These are phyloP conservation scores for Cladophialophora immunda DNA, from an alignment of 2,329 filamentous ascomycete genomes.

Conservation along the genomic window DNA sequence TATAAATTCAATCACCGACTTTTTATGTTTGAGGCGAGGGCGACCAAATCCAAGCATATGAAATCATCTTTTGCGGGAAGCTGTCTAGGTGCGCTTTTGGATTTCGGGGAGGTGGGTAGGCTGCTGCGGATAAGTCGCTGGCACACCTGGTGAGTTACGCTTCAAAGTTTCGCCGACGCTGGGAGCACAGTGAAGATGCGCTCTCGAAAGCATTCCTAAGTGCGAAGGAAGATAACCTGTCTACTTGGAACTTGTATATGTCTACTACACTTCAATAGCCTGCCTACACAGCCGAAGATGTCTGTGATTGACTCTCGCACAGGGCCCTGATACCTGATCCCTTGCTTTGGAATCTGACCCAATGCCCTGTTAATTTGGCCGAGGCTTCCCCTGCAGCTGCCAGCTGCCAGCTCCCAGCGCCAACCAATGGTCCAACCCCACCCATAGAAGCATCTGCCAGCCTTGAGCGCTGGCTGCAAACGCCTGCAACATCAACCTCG, in stretches of 20 bases:
- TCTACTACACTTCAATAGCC: not conserved
- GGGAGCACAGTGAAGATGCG: not conserved
- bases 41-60: constrained; percentile 39
- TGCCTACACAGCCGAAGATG: not conserved
- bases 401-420: constrained; percentile 4
- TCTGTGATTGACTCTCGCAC: not conserved
- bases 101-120: constrained; percentile 16
- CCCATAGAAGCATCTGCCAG: not conserved
- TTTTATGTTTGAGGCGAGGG: constrained; percentile 34
- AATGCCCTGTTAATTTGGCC: not conserved
- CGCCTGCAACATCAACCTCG: not conserved
- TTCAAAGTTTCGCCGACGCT: constrained; percentile 7
- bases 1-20: constrained; percentile 66
- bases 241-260: not conserved
- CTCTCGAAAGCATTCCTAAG: not conserved
- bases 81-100: constrained; percentile 13
- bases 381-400: constrained; percentile 11
- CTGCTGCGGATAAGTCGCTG: constrained; percentile 9
- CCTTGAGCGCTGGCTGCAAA: not conserved
- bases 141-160: constrained; percentile 1
- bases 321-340: constrained; percentile 1
- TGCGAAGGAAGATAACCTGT: not conserved
- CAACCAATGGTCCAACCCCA: constrained; percentile 11
- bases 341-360: not conserved
- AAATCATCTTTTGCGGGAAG: constrained; percentile 31